Conservation (phyloP, 208 protist genomes). For the Acanthamoeba culbertsoni region DNA sequence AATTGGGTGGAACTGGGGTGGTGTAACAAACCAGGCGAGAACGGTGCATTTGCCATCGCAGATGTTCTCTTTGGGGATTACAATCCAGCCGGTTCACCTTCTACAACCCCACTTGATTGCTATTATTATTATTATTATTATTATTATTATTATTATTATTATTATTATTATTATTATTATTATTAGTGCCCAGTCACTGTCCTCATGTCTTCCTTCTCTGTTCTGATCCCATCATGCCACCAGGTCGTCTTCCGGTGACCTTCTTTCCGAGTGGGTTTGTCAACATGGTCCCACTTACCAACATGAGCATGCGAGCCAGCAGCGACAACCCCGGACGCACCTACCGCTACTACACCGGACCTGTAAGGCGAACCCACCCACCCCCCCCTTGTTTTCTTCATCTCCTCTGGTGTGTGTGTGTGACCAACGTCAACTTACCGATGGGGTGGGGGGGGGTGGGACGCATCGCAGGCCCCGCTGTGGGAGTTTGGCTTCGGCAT, state of each 20-base stretch:
- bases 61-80: constrained; percentile 64
- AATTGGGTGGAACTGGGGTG: no score
- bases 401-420: not conserved
- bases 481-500: constrained; percentile 66
- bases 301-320: constrained; percentile 54
- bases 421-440: not conserved
- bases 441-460: not conserved
- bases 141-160: no score
- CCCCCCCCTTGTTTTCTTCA: not conserved
- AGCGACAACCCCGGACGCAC: constrained; percentile 46
- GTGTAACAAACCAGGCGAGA: no score
- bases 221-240: not conserved
- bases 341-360: constrained; percentile 68
- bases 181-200: no score
- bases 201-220: not conserved
- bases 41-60: constrained; percentile 62
- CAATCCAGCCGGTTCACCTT: constrained; percentile 20
- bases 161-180: no score
- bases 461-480: not conserved
- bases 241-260: constrained; percentile 59
- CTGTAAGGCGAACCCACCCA: no score
- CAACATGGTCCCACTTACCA: constrained; percentile 50
- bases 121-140: no score
- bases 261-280: constrained; percentile 32
- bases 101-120: no score